A percentile compares a stretch with the other conserved stretches of the same genome.
phyloP scores from a whole-genome alignment of 2,329 filamentous ascomycete genomes.

The Lecanicillium sp. region DNA sequence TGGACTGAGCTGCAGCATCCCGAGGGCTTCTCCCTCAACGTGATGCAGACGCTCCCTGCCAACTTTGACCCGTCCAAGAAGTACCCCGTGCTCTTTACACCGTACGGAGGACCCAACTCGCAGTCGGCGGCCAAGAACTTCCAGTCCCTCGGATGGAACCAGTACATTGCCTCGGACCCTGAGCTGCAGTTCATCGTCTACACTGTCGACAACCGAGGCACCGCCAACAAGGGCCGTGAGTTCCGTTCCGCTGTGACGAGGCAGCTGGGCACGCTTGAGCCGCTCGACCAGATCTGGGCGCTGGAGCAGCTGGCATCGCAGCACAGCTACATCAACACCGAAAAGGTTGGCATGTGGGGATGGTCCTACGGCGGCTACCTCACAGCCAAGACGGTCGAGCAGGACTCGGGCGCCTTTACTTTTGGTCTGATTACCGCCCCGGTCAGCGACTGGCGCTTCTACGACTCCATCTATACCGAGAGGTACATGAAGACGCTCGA shows the following conservation, averaged over 20 bases:
- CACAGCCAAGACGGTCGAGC: slow-evolving; percentile 56
- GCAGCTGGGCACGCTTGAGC: slow-evolving; percentile 55
- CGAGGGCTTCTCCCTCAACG: slow-evolving; percentile 52
- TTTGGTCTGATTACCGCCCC: slow-evolving; percentile 57
- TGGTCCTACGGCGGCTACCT: slow-evolving; percentile 64
- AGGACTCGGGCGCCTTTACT: slow-evolving; percentile 50
- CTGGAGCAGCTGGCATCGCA: slow-evolving; percentile 44
- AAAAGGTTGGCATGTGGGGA: slow-evolving; percentile 58
- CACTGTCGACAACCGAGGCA: slow-evolving; percentile 61
- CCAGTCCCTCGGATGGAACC: slow-evolving; percentile 46
- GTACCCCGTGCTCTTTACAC: slow-evolving; percentile 59
- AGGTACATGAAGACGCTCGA: slow-evolving; percentile 60
- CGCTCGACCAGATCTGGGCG: slow-evolving; percentile 60
- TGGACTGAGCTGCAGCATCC: slow-evolving; percentile 56
- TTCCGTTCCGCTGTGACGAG: slow-evolving; percentile 51
- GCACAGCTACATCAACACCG: slow-evolving; percentile 45
- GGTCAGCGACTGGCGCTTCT: slow-evolving; percentile 62
- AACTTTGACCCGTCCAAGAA: slow-evolving; percentile 55
- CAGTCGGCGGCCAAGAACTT: slow-evolving; percentile 53
- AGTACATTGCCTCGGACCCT: slow-evolving; percentile 58
- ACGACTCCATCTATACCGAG: slow-evolving; percentile 65
- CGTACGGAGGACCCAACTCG: slow-evolving; percentile 59
- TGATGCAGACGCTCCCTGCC: slow-evolving; percentile 56
- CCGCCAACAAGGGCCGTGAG: slow-evolving; percentile 52
- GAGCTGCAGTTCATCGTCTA: slow-evolving; percentile 61